Conservation (phyloP, 129 eudicot species). For the Lactuca sativa region DNA sequence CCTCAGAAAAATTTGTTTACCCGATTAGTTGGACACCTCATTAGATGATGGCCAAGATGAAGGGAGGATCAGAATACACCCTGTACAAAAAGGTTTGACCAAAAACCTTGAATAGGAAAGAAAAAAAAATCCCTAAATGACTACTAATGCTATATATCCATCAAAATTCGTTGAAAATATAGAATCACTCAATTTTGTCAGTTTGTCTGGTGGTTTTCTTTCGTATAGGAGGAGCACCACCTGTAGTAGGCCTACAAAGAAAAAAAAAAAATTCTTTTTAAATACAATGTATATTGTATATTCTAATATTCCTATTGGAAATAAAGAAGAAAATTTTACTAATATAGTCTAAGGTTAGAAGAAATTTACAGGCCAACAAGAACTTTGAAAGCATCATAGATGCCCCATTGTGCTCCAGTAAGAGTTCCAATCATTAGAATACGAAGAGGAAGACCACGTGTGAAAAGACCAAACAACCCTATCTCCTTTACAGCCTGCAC, state of each 20-base stretch:
- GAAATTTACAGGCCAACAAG: conserved; percentile 80
- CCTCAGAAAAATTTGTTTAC: conserved; percentile 13
- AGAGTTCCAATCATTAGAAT: conserved; percentile 91
- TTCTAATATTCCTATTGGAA: background rate
- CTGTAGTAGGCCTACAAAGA: conserved; percentile 60
- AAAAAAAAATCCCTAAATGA: conserved; percentile 1
- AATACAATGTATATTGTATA: background rate
- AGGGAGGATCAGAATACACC: background rate
- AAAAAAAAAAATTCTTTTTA: background rate
- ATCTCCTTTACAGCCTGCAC: conserved; percentile 79
- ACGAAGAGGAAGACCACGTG: conserved; percentile 93
- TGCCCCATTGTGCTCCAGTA: conserved; percentile 96
- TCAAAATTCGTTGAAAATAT: conserved; percentile 1
- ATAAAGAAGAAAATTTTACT: background rate
- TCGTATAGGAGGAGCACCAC: conserved; percentile 42
- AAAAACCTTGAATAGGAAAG: background rate
- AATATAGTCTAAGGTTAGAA: background rate
- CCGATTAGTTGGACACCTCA: conserved; percentile 14
- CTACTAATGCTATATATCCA: conserved; percentile 23
- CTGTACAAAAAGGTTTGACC: conserved; percentile 20
- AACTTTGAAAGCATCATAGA: conserved; percentile 92
- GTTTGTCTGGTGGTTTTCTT: conserved; percentile 2
- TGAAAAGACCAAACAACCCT: conserved; percentile 69
- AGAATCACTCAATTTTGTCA: conserved; percentile 20
- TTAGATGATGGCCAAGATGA: conserved; percentile 20